Percentiles rank a stretch among this genome's conserved stretches.
phyloP scores from a whole-genome alignment of 2,329 filamentous ascomycete genomes.

The Scytalidium lignicola region DNA sequence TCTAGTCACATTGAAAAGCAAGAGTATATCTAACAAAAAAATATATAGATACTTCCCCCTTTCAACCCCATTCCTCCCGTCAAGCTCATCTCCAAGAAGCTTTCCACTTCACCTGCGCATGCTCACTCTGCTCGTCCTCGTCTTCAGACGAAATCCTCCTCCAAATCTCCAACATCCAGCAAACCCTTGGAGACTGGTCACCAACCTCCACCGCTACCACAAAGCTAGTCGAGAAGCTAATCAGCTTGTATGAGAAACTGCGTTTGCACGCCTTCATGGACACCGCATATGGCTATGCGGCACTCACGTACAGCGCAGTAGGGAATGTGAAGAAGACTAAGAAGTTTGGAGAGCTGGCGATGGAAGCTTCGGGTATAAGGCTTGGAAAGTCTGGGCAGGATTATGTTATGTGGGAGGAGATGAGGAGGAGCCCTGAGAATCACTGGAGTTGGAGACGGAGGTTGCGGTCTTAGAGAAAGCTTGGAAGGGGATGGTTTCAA shows the following conservation, averaged over 20 bases:
- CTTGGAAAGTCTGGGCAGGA: slow-evolving; percentile 30
- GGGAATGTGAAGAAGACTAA: slow-evolving; percentile 23
- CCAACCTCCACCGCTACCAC: slow-evolving; percentile 10
- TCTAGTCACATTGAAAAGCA: no score
- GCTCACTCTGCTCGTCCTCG: slow-evolving; percentile 28
- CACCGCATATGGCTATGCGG: slow-evolving; percentile 33
- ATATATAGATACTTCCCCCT: slow-evolving; percentile 27
- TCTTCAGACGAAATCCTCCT: slow-evolving; percentile 27
- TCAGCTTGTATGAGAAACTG: slow-evolving; percentile 31
- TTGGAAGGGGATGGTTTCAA: no score
- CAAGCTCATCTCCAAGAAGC: slow-evolving; percentile 26
- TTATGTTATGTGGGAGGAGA: slow-evolving; percentile 27
- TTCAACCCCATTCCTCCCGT: slow-evolving; percentile 26
- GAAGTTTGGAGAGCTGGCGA: slow-evolving; percentile 29
- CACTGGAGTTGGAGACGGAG: slow-evolving; percentile 16
- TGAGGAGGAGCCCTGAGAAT: slow-evolving; percentile 24
- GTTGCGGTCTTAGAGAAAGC: no score
- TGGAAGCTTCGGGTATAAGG: slow-evolving; percentile 30
- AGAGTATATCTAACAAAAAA: not conserved
- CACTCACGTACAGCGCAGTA: slow-evolving; percentile 33
- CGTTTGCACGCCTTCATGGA: slow-evolving; percentile 34
- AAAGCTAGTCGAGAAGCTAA: slow-evolving; percentile 26
- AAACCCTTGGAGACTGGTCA: slow-evolving; percentile 2
- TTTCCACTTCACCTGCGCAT: slow-evolving; percentile 37
- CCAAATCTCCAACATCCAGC: slow-evolving; percentile 27